Conservation (phyloP, 805 yeast genomes). For the Metschnikowia chrysomelidarum region DNA sequence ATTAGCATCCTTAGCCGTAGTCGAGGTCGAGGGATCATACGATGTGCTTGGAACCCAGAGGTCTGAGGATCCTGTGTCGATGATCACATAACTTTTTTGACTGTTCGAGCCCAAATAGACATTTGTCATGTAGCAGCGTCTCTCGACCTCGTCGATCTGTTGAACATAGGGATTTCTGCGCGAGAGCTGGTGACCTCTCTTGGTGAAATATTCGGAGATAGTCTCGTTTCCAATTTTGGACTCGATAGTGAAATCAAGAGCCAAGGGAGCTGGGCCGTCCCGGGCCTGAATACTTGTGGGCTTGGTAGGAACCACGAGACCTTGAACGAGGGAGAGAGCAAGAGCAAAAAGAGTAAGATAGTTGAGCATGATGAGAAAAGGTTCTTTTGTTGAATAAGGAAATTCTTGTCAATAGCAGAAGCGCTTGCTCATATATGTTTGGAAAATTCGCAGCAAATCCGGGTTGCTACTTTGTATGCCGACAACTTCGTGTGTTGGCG, state of each 20-base stretch:
- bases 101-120: slow-evolving; percentile 25
- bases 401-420: too few species aligned
- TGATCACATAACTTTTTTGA: slow-evolving; percentile 29
- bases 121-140: slow-evolving; percentile 11
- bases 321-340: slow-evolving; percentile 5
- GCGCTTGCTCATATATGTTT: too few species aligned
- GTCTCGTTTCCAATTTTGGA: slow-evolving; percentile 1
- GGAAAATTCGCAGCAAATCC: too few species aligned
- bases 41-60: slow-evolving; percentile 30
- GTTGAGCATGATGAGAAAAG: slow-evolving; percentile 6
- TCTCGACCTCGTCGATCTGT: slow-evolving; percentile 6
- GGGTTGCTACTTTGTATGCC: too few species aligned
- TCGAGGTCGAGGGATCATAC: slow-evolving; percentile 6
- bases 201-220: slow-evolving; percentile 5
- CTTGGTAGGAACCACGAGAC: slow-evolving; percentile 4
- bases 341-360: slow-evolving; percentile 5
- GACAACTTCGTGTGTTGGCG: too few species aligned
- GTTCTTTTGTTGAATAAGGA: too few species aligned
- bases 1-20: slow-evolving; percentile 5
- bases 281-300: neutral
- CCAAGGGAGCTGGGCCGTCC: slow-evolving; percentile 6
- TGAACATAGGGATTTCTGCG: slow-evolving; percentile 9
- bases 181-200: neutral
- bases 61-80: slow-evolving; percentile 44
- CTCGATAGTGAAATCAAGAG: slow-evolving; percentile 12